phyloP scores from a whole-genome alignment of 805 yeast genomes.

The Ogataea corticis region DNA sequence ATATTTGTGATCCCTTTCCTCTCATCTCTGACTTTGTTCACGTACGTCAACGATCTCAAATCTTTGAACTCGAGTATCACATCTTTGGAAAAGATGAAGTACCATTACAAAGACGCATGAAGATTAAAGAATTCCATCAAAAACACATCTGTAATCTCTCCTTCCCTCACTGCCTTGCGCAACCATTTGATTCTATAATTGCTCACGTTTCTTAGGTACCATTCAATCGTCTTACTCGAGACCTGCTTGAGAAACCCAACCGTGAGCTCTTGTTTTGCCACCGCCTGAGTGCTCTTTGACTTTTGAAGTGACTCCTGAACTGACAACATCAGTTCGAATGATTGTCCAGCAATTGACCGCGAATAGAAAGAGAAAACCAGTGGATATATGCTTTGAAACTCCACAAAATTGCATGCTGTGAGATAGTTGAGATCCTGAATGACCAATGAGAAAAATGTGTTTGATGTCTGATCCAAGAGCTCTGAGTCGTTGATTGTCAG shows the following conservation, averaged over 20 bases:
- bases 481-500: conserved; percentile 12
- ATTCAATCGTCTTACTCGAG: conserved; percentile 10
- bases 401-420: conserved; percentile 24
- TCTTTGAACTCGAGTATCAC: conserved; percentile 21
- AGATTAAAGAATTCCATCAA: conserved; percentile 21
- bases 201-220: conserved; percentile 8
- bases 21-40: conserved; percentile 19
- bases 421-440: conserved; percentile 29
- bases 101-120: conserved; percentile 35
- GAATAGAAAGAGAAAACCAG: conserved; percentile 31
- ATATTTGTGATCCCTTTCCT: conserved; percentile 31
- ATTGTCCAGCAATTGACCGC: conserved; percentile 19
- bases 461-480: conserved; percentile 2
- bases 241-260: conserved; percentile 29
- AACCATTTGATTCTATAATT: conserved; percentile 4
- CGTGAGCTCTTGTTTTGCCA: conserved; percentile 22
- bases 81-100: conserved; percentile 26
- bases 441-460: conserved; percentile 6
- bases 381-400: conserved; percentile 29
- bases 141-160: conserved; percentile 10
- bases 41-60: conserved; percentile 20
- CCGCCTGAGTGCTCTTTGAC: conserved; percentile 16
- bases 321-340: conserved; percentile 17
- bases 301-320: conserved; percentile 22
- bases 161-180: conserved; percentile 7